phyloP scores from a whole-genome alignment of 2,329 filamentous ascomycete species.

The Fusarium sp. region DNA sequence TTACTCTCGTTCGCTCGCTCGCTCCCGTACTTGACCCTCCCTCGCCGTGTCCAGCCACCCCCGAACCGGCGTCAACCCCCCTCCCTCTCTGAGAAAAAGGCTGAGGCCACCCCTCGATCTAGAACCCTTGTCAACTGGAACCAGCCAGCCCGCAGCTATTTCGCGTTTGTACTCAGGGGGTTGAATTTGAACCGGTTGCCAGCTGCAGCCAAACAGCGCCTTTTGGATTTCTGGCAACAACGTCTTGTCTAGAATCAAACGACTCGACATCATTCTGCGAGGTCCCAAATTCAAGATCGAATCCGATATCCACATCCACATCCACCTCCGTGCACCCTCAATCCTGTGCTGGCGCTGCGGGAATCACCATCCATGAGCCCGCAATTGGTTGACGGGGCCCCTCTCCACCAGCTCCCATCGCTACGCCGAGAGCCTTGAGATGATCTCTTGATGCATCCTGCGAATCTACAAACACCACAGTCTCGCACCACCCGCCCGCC shows the following conservation, averaged over 20 bases:
- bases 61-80: neutral
- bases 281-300: neutral
- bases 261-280: neutral
- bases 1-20: neutral
- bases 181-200: conserved; percentile 33
- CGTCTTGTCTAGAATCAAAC: conserved; percentile 2
- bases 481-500: conserved; percentile 8
- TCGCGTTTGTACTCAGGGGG: conserved; percentile 47
- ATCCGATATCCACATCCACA: neutral
- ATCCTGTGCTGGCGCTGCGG: conserved; percentile 14
- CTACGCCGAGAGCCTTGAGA: conserved; percentile 36
- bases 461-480: conserved; percentile 25
- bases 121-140: conserved; percentile 43
- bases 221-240: conserved; percentile 36
- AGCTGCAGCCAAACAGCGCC: conserved; percentile 28
- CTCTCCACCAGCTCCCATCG: conserved; percentile 35
- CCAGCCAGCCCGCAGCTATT: conserved; percentile 37
- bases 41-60: conserved; percentile 6
- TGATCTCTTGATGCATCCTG: conserved; percentile 46
- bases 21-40: conserved; percentile 2
- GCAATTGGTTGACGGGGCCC: conserved; percentile 43
- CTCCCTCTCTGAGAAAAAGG: conserved; percentile 38
- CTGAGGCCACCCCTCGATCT: conserved; percentile 46
- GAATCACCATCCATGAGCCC: conserved; percentile 41
- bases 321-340: neutral